Base-by-base conservation (phyloP, 768 basidiomycete species). In the Boletellus ananas region DNA sequence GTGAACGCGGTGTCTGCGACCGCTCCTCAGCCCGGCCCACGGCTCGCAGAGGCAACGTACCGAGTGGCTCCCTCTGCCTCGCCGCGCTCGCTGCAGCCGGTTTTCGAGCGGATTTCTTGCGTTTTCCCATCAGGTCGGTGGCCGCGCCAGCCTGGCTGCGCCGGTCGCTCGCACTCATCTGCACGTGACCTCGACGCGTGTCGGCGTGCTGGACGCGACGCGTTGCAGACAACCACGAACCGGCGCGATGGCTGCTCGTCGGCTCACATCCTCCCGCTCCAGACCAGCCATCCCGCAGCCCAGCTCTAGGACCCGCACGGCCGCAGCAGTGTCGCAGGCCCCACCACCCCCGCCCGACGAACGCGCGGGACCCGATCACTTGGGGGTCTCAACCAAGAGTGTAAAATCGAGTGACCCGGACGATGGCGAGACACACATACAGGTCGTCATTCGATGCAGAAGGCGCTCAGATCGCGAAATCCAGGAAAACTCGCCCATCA, bases 391-490 rank as follows among this genome's bases (percentile, higher is more conserved):
- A 23, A 35, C 57, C 36, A 67, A 64, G 43, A 36, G 50, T 27
- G 41, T 62, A 18, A 74, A 74, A 34, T 48, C 61, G 13, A 37
- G 27, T 48, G 52, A 51, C 20, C 59, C 57, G 6, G 70, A 67
- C n/a, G 81, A 79, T 21, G 61, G 74, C 4, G 92, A 89, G 64
- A 83, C 83, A 8, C 91, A 96, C 61, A 98, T 99, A 12, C 87
- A 92, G 67, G 95, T 99, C 16, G 90, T 93, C 10, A 81, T 98
- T 40, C 83, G 95, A 16, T 95, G 90, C 66, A 78, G 95, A 63
- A 82, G 82, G 31, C 85, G 93, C 23, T 94, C 91, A 2, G 81
- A 89, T 47, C 83, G 84, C 50, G 94, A 97, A 68, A 78, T 94
- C 3, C 76, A 85, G 42, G 87, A 91, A 50, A 86, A 85, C 51